Percentiles rank a stretch among this genome's conserved stretches.
Evolutionary conservation across 768 basidiomycete species (phyloP).

Genomic region (Tulasnella calospora): DNA sequence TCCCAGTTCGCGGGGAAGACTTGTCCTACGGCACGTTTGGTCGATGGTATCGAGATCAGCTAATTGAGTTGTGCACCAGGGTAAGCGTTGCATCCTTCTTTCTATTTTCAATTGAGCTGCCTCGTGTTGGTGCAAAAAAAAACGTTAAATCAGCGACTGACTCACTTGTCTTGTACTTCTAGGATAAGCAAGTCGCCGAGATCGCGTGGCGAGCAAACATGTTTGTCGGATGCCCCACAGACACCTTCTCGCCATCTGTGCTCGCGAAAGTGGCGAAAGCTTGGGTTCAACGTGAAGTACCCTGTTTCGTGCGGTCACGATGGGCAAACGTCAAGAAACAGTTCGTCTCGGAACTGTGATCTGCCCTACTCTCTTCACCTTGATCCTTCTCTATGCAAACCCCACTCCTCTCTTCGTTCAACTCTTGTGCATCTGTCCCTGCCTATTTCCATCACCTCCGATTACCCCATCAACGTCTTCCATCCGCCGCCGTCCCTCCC

Average conservation of each 20-base stretch:
- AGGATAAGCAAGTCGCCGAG: constrained; percentile 23
- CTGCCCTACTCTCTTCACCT: neutral
- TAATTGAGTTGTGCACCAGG: constrained; percentile 7
- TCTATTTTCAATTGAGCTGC: neutral
- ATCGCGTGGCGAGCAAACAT: constrained; percentile 9
- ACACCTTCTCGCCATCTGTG: constrained; percentile 18
- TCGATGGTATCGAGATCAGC: constrained; percentile 20
- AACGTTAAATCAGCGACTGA: neutral
- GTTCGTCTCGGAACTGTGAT: neutral
- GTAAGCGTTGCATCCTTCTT: neutral
- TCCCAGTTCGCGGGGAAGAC: constrained; percentile 17
- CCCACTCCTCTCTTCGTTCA: neutral
- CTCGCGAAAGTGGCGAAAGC: constrained; percentile 1
- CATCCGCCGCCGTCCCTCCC: neutral
- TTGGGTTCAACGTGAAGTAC: neutral
- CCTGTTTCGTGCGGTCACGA: neutral
- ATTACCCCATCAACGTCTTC: neutral
- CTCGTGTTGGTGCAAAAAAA: neutral
- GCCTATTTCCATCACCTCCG: no score
- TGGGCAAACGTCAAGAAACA: neutral
- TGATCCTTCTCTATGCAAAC: neutral
- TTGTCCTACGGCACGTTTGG: constrained; percentile 4
- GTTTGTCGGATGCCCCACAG: constrained; percentile 12
- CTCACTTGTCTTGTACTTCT: neutral
- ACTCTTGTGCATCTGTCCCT: neutral